Percentiles rank a stretch among this genome's conserved stretches.
These are phyloP conservation scores for Nemania bipapillata DNA, from an alignment of 2,329 filamentous ascomycete species.

Conservation along the genomic window DNA sequence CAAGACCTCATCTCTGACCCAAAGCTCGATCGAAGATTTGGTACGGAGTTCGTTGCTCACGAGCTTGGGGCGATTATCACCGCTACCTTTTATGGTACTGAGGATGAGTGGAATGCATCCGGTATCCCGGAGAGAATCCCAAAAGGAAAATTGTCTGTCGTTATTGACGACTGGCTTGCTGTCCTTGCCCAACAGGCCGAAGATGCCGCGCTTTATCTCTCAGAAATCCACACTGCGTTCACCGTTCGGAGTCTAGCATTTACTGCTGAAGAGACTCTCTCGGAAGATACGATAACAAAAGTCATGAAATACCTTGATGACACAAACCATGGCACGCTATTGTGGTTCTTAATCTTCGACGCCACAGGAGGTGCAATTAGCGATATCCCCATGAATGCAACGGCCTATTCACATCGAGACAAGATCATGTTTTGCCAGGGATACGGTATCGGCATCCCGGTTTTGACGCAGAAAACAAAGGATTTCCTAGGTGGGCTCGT, in stretches of 20 bases:
- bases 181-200: conserved; percentile 65
- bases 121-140: conserved; percentile 63
- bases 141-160: conserved; percentile 55
- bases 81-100: conserved; percentile 70
- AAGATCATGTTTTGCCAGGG: conserved; percentile 72
- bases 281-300: conserved; percentile 57
- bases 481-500: conserved; percentile 65
- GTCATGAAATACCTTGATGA: conserved; percentile 66
- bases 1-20: conserved; percentile 66
- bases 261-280: conserved; percentile 60
- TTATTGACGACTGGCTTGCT: conserved; percentile 71
- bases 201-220: conserved; percentile 59
- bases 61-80: conserved; percentile 66
- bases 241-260: conserved; percentile 69
- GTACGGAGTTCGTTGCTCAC: conserved; percentile 65
- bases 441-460: conserved; percentile 65
- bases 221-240: conserved; percentile 62
- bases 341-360: conserved; percentile 73
- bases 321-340: conserved; percentile 60
- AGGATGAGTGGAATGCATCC: conserved; percentile 64
- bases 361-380: conserved; percentile 69
- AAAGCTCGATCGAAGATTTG: conserved; percentile 67
- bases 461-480: conserved; percentile 59
- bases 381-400: conserved; percentile 65
- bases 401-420: conserved; percentile 72